These are phyloP conservation scores for Wickerhamiella musiphila DNA, from an alignment of 805 yeast species.

Conservation along the genomic window DNA sequence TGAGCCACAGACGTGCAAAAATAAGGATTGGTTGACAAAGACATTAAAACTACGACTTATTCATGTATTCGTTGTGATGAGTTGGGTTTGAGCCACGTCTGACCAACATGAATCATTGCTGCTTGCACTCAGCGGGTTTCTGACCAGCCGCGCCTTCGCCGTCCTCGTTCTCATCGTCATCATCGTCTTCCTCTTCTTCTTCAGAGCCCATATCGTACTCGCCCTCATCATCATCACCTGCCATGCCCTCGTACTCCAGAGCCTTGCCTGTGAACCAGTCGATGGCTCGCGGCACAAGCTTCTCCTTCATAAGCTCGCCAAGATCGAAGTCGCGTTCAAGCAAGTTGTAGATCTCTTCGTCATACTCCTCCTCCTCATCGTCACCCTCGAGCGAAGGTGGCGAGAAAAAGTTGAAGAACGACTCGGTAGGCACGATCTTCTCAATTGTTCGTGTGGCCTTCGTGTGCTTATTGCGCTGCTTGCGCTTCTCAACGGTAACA, in stretches of 20 bases:
- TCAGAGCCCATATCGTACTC: constrained; percentile 47
- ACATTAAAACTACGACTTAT: too few species aligned
- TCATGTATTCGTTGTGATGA: too few species aligned
- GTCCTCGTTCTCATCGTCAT: constrained; percentile 31
- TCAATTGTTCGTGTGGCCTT: constrained; percentile 93
- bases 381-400: constrained; percentile 73
- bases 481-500: constrained; percentile 75
- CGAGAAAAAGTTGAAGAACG: constrained; percentile 88
- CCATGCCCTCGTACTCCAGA: constrained; percentile 49
- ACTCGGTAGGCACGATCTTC: constrained; percentile 82
- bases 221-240: constrained; percentile 42
- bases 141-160: constrained; percentile 27
- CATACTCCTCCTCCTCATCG: constrained; percentile 45
- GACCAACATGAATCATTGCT: constrained; percentile 24
- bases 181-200: constrained; percentile 45
- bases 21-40: too few species aligned
- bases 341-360: constrained; percentile 62
- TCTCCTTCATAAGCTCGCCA: constrained; percentile 92
- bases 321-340: constrained; percentile 85
- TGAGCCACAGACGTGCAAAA: too few species aligned
- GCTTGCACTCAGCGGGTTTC: constrained; percentile 45
- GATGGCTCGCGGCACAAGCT: constrained; percentile 86
- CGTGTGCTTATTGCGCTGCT: constrained; percentile 91
- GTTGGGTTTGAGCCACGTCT: too few species aligned
- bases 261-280: constrained; percentile 99